Conservation (phyloP, 108 stramenopile species). For the Skeletonema menzelii region DNA sequence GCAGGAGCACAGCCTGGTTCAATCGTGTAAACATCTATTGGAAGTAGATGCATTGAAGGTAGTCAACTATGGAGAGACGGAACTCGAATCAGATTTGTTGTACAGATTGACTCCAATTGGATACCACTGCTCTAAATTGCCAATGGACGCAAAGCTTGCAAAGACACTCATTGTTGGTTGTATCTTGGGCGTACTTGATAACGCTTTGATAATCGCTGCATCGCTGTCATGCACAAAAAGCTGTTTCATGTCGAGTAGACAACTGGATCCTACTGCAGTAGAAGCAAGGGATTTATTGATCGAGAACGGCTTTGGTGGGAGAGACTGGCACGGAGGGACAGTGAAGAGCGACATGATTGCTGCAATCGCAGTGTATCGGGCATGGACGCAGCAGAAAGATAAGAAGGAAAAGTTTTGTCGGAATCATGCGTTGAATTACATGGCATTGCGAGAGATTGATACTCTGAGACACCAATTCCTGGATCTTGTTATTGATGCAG, state of each 20-base stretch:
- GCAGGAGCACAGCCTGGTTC: slow-evolving; percentile 34
- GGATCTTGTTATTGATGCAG: slow-evolving; percentile 54
- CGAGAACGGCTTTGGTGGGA: slow-evolving; percentile 67
- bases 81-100: background rate
- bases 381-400: slow-evolving; percentile 34
- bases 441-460: slow-evolving; percentile 47
- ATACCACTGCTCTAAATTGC: slow-evolving; percentile 79
- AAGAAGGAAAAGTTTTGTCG: slow-evolving; percentile 36
- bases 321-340: slow-evolving; percentile 50
- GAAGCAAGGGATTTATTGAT: slow-evolving; percentile 46
- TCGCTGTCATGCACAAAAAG: slow-evolving; percentile 55
- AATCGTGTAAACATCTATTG: slow-evolving; percentile 61
- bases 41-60: slow-evolving; percentile 64
- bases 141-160: slow-evolving; percentile 83
- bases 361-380: slow-evolving; percentile 56
- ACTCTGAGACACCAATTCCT: slow-evolving; percentile 53
- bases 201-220: slow-evolving; percentile 74
- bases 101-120: slow-evolving; percentile 84
- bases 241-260: slow-evolving; percentile 28
- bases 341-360: slow-evolving; percentile 71
- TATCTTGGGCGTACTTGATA: slow-evolving; percentile 67
- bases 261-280: background rate
- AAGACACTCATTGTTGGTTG: slow-evolving; percentile 76
- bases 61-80: slow-evolving; percentile 21
- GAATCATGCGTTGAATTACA: slow-evolving; percentile 43